Evolutionary conservation across 1,284 basidiomycete species (phyloP).

Genomic region (Cutaneotrichosporon cutaneum): DNA sequence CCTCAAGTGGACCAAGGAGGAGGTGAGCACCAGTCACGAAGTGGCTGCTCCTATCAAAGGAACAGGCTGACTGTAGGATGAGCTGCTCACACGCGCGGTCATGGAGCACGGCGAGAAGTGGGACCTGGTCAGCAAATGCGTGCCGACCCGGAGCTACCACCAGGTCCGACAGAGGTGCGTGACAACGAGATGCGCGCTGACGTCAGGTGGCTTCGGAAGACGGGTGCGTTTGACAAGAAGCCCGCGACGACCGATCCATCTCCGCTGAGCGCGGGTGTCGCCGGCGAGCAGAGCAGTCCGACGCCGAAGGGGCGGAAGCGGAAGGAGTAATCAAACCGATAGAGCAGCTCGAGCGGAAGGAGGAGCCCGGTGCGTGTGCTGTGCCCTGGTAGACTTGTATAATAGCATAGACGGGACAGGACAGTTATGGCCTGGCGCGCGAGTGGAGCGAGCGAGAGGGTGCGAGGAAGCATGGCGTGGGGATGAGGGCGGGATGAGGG

Average conservation of each 20-base stretch:
- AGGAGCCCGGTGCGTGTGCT: neutral
- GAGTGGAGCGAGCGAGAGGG: too few species aligned
- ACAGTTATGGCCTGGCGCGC: neutral
- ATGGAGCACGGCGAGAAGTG: conserved; percentile 52
- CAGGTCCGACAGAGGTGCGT: conserved; percentile 48
- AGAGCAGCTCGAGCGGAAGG: too few species aligned
- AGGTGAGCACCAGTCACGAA: conserved; percentile 32
- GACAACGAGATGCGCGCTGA: neutral
- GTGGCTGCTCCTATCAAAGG: neutral
- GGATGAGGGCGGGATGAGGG: too few species aligned
- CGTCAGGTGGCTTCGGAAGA: conserved; percentile 47
- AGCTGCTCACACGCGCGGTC: conserved; percentile 48
- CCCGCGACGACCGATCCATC: conserved; percentile 23
- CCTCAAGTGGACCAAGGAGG: conserved; percentile 51
- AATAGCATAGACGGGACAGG: neutral
- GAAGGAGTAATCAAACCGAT: too few species aligned
- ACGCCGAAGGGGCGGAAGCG: conserved; percentile 24
- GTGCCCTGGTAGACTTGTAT: conserved; percentile 1
- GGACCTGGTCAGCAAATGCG: conserved; percentile 51
- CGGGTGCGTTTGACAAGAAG: conserved; percentile 52
- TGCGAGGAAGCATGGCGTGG: too few species aligned
- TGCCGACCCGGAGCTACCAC: conserved; percentile 50
- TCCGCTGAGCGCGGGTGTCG: conserved; percentile 15
- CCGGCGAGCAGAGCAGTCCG: conserved; percentile 23
- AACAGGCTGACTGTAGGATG: conserved; percentile 34